Evolutionary conservation across 2,329 filamentous ascomycete genomes (phyloP), one percentile per base, ranked within the genome.

Genomic region (Didymella lethalis): DNA sequence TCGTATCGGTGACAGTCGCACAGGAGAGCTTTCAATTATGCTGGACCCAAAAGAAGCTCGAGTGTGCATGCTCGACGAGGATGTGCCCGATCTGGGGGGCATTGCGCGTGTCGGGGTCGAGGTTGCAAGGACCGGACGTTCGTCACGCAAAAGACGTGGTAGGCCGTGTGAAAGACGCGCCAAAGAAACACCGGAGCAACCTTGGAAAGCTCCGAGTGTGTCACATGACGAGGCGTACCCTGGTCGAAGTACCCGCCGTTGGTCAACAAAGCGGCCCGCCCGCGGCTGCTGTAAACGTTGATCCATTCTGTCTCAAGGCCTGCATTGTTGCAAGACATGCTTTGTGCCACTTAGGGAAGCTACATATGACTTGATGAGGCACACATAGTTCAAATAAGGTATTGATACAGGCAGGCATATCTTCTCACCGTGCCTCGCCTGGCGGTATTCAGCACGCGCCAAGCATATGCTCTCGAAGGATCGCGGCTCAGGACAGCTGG

Each of bases 51-150:
- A 67, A 3, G 72, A 74, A 6, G 70, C 59, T 3, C 71, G 57
- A n/a, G 73, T 74, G 41, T 74, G 70, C 72, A 74, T 76, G 53
- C 70, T 75, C 48, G 70, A 64, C 6, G 70, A 73, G 45, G 72
- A 75, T 26, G 72, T 65, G 59, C 71, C 72, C 55, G 73, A 75
- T 65, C 66, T 65, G 47, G 68, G 59, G 61, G 70, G 68, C 74
- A 75, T 76, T 54, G 61, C 56, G 47, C 38, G 18, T 44, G 31
- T 45, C 60, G 47, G 57, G 47, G 60, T 59, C 41, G 38, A 50
- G 45, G 41, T 32, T 28, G 54, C 28, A 11, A 18, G 28, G 28
- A 45, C 34, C 36, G 46, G 53, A 50, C 53, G 54, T 53, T 52
- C 41, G 54, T 44, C 46, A 62, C 61, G 48, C 60, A 64, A 66